Conservation (phyloP, 2,329 filamentous ascomycete genomes). For the Penicillium corylophilum region DNA sequence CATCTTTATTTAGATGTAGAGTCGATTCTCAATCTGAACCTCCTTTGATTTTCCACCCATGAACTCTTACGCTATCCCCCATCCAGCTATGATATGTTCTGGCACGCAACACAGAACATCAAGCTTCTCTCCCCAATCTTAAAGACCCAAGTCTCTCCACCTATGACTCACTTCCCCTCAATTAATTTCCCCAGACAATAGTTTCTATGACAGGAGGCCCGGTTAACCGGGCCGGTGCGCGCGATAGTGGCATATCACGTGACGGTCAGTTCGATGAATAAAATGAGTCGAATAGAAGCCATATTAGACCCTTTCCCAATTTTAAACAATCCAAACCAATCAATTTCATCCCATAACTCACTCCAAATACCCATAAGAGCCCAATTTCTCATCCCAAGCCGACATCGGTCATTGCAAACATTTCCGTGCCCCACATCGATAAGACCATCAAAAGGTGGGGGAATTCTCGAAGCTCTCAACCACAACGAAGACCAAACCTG, state of each 20-base stretch:
- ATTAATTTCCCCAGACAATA: neutral
- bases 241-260: neutral
- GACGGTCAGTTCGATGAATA: neutral
- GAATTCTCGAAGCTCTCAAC: neutral
- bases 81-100: neutral
- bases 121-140: neutral
- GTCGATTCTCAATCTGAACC: neutral
- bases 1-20: neutral
- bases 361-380: neutral
- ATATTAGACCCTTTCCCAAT: neutral
- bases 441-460: slow-evolving; percentile 8
- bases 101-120: neutral
- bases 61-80: neutral
- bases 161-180: neutral
- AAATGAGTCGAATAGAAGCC: neutral
- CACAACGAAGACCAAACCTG: neutral
- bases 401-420: slow-evolving; percentile 2
- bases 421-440: slow-evolving; percentile 13
- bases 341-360: neutral
- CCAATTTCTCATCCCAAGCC: neutral
- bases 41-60: neutral
- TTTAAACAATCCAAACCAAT: neutral
- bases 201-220: neutral
- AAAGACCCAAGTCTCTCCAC: too few species aligned
- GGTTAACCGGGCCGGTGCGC: slow-evolving; percentile 12